Base-by-base conservation (phyloP, 257 asterid genomes). In the Solanum pimpinellifolium region DNA sequence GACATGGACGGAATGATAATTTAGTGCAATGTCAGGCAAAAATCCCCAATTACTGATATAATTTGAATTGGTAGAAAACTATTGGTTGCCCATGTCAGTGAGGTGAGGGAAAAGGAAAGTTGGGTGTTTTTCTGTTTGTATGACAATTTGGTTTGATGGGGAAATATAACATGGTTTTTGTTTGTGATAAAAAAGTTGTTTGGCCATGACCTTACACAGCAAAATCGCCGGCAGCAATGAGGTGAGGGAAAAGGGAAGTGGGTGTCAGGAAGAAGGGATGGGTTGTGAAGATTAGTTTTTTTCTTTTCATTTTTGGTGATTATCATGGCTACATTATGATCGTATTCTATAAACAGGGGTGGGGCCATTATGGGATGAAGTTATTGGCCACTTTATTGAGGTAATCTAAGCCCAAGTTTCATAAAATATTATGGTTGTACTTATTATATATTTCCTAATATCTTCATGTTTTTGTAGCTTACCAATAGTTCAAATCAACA, bases 321-420 rank as follows among this genome's bases (percentile, higher is more conserved):
- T 49, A 5, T 16, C 29, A 27, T 25, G 39, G 65, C 62, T 78
- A 46, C 56, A 78, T 46, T 46, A 78, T 78, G 44, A 49, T 47
- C 41, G 16, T 80, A 31, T 89, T 89, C 76, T 86, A 85, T 87
- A 87, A 56, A 89, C 95, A 97, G 99, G 99, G 91, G 96, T 95
- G 88, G 97, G 93, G 89, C 96, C 98, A 87, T 89, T 95, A 87
- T 97, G 99, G 99, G 94, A 93, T 88, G 99, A 97, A 65, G 93
- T 95, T 42, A 94, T 93, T 86, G 92, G 94, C 86, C 98, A 97
- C 91, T 97, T 97, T 87, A 92, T 94, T 85, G 98, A 94, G 99
- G 99, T 95, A 92, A 88, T 82, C 70, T 85, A 21, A 39, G 87
- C 74, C 82, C 84, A 42, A 87, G 49, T 72, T 46, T 87, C 23